Conservation (phyloP, 495 filamentous ascomycete species). For the Penicillium herquei region DNA sequence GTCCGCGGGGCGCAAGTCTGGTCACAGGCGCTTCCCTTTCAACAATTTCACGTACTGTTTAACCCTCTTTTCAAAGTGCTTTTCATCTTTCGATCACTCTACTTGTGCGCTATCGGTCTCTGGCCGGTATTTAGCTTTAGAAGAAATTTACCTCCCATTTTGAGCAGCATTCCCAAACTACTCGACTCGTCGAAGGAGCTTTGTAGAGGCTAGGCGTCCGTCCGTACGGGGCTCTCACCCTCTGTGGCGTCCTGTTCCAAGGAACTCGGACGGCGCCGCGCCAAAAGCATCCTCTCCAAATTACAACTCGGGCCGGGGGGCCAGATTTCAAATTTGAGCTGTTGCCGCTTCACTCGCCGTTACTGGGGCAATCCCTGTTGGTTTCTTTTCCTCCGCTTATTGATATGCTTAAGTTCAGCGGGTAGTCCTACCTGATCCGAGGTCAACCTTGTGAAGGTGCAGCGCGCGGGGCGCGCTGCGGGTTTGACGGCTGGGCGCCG, state of each 20-base stretch:
- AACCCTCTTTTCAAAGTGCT: slow-evolving; percentile 61
- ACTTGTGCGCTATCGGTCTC: slow-evolving; percentile 75
- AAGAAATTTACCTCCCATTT: slow-evolving; percentile 60
- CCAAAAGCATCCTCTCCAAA: slow-evolving; percentile 65
- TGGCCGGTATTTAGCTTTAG: slow-evolving; percentile 71
- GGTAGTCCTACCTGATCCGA: slow-evolving; percentile 69
- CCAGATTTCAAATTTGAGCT: slow-evolving; percentile 68
- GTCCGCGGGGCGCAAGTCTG: background rate
- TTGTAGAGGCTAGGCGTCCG: slow-evolving; percentile 51
- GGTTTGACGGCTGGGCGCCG: no score
- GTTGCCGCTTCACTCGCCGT: slow-evolving; percentile 45
- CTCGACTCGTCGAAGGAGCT: slow-evolving; percentile 43
- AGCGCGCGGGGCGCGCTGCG: no score
- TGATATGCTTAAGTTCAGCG: slow-evolving; percentile 64
- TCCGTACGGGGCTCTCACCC: slow-evolving; percentile 60
- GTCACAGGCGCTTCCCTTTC: slow-evolving; percentile 56
- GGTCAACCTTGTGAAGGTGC: slow-evolving; percentile 55
- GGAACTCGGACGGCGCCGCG: slow-evolving; percentile 52
- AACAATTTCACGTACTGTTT: slow-evolving; percentile 61
- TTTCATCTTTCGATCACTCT: slow-evolving; percentile 52
- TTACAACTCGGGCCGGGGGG: slow-evolving; percentile 58
- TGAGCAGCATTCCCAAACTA: slow-evolving; percentile 4
- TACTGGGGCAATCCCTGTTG: slow-evolving; percentile 48
- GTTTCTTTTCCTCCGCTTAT: slow-evolving; percentile 5
- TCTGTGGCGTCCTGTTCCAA: slow-evolving; percentile 62